Evolutionary conservation across 1,284 basidiomycete genomes (phyloP).

Genomic region (Cutaneotrichosporon dermatis): DNA sequence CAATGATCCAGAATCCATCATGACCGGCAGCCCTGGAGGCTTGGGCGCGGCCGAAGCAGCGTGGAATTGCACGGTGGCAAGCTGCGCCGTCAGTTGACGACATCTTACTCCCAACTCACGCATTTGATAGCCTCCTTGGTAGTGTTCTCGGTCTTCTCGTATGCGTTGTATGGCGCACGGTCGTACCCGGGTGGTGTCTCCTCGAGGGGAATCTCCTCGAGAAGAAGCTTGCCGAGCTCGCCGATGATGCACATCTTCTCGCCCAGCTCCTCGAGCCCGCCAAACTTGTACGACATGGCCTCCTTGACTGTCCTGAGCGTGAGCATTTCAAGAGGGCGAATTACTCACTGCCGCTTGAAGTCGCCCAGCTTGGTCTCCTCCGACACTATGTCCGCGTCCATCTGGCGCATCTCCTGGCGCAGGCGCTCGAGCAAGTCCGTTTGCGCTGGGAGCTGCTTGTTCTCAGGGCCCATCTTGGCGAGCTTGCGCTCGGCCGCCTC

Average conservation of each 20-base stretch:
- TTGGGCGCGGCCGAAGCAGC: constrained; percentile 32
- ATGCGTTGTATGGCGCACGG: constrained; percentile 64
- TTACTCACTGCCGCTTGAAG: constrained; percentile 63
- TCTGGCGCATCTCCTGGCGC: constrained; percentile 67
- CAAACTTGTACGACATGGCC: constrained; percentile 82
- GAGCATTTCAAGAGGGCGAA: background rate
- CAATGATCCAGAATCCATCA: constrained; percentile 18
- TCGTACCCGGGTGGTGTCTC: constrained; percentile 73
- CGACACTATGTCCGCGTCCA: constrained; percentile 78
- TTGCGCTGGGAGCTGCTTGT: constrained; percentile 77
- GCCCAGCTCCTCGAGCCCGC: constrained; percentile 76
- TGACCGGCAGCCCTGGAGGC: constrained; percentile 38
- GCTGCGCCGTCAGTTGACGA: constrained; percentile 19
- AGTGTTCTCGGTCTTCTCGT: constrained; percentile 58
- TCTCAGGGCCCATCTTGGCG: constrained; percentile 81
- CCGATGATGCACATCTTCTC: constrained; percentile 83
- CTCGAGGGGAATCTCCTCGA: constrained; percentile 75
- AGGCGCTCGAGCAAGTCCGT: constrained; percentile 69
- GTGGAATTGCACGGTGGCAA: constrained; percentile 41
- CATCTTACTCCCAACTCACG: constrained; percentile 20
- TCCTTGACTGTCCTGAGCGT: constrained; percentile 50
- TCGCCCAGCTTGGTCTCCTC: constrained; percentile 80
- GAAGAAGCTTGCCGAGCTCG: constrained; percentile 72
- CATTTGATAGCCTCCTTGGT: constrained; percentile 61
- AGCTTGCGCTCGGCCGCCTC: constrained; percentile 87